Conservation (phyloP, 2,329 filamentous ascomycete species). For the Sporothrix pallida region DNA sequence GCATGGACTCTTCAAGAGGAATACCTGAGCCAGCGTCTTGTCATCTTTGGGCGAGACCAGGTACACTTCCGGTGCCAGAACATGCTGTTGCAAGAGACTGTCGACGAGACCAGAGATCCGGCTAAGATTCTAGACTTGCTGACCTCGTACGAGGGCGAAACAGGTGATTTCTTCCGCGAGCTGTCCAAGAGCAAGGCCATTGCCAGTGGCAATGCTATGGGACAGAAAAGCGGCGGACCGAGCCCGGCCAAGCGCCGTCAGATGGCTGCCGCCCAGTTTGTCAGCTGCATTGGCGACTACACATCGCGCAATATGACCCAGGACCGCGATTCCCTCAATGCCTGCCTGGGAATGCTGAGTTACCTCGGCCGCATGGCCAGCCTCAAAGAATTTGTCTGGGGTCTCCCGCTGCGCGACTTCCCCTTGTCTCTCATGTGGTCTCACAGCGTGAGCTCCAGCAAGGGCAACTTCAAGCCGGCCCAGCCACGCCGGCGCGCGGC, state of each 20-base stretch:
- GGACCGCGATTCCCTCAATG: slow-evolving; percentile 32
- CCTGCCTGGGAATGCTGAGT: slow-evolving; percentile 27
- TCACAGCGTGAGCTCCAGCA: neutral
- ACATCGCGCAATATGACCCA: slow-evolving; percentile 24
- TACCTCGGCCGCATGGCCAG: neutral
- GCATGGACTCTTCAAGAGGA: slow-evolving; percentile 33
- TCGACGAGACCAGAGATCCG: slow-evolving; percentile 27
- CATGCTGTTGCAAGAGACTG: slow-evolving; percentile 18
- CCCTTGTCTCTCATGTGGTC: slow-evolving; percentile 32
- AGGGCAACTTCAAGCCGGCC: neutral
- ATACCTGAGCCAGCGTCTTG: slow-evolving; percentile 24
- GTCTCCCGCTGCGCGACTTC: slow-evolving; percentile 31
- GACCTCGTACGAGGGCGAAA: neutral
- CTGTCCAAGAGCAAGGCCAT: neutral
- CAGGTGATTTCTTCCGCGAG: neutral
- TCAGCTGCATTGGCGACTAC: slow-evolving; percentile 12
- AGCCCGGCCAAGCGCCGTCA: neutral
- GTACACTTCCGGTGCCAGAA: slow-evolving; percentile 26
- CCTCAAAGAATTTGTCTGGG: slow-evolving; percentile 24
- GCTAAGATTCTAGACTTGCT: neutral
- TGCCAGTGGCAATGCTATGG: neutral
- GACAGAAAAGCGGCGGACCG: neutral
- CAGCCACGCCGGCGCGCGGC: slow-evolving; percentile 10
- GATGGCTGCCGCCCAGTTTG: slow-evolving; percentile 18
- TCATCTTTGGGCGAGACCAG: slow-evolving; percentile 27